Conservation (phyloP, 441 rosid genomes). For the Breynia disticha region DNA sequence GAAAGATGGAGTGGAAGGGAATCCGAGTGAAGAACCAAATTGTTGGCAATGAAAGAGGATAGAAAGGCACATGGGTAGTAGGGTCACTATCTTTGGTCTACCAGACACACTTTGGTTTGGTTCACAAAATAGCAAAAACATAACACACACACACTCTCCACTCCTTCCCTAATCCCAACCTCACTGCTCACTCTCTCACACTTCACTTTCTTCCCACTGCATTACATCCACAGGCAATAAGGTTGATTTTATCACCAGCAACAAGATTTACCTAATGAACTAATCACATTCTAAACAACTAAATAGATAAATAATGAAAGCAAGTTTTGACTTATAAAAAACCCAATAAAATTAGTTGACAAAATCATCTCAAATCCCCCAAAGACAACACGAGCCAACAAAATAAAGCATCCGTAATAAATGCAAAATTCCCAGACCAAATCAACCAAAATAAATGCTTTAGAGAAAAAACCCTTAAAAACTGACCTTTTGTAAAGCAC, state of each 20-base stretch:
- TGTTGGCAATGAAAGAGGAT: conserved; percentile 29
- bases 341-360: neutral
- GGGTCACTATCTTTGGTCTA: neutral
- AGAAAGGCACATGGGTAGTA: neutral
- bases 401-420: neutral
- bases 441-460: conserved; percentile 9
- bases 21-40: conserved; percentile 5
- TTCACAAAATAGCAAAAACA: conserved; percentile 18
- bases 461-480: neutral
- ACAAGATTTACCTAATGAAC: too few species aligned
- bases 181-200: neutral
- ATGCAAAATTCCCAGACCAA: conserved; percentile 9
- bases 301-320: too few species aligned
- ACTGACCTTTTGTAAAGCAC: conserved; percentile 86
- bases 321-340: neutral
- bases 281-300: too few species aligned
- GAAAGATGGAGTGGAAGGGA: conserved; percentile 22
- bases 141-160: too few species aligned
- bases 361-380: neutral
- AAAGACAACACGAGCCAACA: neutral
- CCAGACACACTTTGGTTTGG: conserved; percentile 12
- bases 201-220: conserved; percentile 11
- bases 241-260: too few species aligned
- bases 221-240: neutral
- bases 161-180: neutral